Conservation (phyloP, 2,329 filamentous ascomycete genomes). For the Hypoxylon sp. region DNA sequence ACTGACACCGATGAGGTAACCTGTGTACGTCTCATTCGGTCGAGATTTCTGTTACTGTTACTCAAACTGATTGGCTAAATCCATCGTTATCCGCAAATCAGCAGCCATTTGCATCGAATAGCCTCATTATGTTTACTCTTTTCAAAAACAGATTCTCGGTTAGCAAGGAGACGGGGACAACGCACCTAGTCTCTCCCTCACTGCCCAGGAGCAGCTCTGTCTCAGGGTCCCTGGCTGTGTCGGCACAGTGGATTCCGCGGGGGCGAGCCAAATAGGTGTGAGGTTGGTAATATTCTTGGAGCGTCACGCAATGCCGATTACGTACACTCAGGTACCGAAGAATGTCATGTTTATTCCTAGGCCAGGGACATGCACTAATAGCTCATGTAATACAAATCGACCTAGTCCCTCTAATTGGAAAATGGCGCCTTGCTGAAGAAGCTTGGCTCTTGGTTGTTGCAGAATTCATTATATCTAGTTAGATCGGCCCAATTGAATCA, state of each 20-base stretch:
- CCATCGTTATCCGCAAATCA: not conserved
- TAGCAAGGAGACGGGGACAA: slow-evolving; percentile 13
- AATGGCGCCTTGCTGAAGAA: not conserved
- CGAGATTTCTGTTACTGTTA: not conserved
- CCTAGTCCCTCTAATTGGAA: not conserved
- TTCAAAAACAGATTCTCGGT: slow-evolving; percentile 10
- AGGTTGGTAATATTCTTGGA: slow-evolving; percentile 36
- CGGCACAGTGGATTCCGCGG: slow-evolving; percentile 39
- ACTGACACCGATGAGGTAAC: no score
- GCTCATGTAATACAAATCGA: slow-evolving; percentile 13
- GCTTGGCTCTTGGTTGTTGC: slow-evolving; percentile 2
- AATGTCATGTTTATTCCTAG: slow-evolving; percentile 18
- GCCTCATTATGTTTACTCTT: not conserved
- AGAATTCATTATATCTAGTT: not conserved
- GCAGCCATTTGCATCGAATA: not conserved
- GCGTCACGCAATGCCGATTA: slow-evolving; percentile 40
- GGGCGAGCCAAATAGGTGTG: slow-evolving; percentile 21
- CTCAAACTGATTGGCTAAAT: not conserved
- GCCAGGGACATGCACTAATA: slow-evolving; percentile 4
- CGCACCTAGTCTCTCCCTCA: slow-evolving; percentile 7
- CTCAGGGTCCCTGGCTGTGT: slow-evolving; percentile 27
- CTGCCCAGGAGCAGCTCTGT: slow-evolving; percentile 13
- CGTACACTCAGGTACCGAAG: slow-evolving; percentile 19
- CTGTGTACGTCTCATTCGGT: not conserved
- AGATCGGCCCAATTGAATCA: slow-evolving; percentile 7